Evolutionary conservation across 2,329 filamentous ascomycete species (phyloP), one percentile per base, ranked within the genome.

Genomic region (Aspergillus transmontanensis): DNA sequence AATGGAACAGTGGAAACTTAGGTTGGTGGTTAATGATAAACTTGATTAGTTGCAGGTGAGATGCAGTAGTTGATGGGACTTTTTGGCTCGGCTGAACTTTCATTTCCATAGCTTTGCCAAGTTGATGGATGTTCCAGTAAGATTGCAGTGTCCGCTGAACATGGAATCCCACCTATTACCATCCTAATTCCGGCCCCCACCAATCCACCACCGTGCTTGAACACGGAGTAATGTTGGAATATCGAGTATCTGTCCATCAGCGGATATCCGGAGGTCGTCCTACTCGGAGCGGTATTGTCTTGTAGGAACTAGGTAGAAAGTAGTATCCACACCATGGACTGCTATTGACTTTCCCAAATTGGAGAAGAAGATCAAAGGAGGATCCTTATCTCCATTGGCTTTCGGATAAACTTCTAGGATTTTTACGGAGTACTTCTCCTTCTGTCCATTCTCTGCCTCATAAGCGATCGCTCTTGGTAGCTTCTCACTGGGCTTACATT

Each of bases 11-110:
- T 62, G 63, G 56, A 45, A 62, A 59, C 57, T 30, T 46, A 51
- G 39, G 62, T 63, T 60, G 39, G 21, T 61, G 56, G 61, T 56
- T 23, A 39, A 60, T 63, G 62, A 64, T 61, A 61, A 50, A 61
- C 62, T 58, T 39, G 41, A 56, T 61, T 61, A 64, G 62, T 28
- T 58, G 62, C 62, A 64, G 45, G 46, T 39, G 55, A 59, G 61
- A 34, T 58, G 59, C 61, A 66, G 48, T 62, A 66, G 59, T 53
- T 36, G 36, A 54, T 45, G 58, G 60, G 53, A 62, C 63, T 63
- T 26, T 26, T 26, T 63, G 50, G 60, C 59, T 60, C 46, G 64
- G 57, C 59, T 56, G 58, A 59, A 61, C 55, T 59, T 50, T 57
- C 34, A 61, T 36, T 59, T 45, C 48, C 34, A 61, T 26, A 14